Evolutionary conservation across 1,139 yeast species (phyloP).

Genomic region (Yamadazyma atmosphaerica): DNA sequence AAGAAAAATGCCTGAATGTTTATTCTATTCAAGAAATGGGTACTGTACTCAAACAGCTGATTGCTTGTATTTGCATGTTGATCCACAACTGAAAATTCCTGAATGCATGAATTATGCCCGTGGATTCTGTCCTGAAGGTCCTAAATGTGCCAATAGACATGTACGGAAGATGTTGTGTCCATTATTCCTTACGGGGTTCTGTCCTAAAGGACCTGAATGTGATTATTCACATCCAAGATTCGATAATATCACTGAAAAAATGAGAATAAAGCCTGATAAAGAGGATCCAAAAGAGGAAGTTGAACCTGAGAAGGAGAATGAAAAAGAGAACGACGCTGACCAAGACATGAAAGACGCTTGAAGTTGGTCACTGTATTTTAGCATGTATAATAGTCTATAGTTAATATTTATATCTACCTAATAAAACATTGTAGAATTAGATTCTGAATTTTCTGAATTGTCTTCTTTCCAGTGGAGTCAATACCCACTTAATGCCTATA

Average conservation of each 20-base stretch:
- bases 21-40: slow-evolving; percentile 84
- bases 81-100: slow-evolving; percentile 84
- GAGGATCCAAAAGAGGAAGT: slow-evolving; percentile 8
- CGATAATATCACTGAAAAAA: slow-evolving; percentile 46
- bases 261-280: slow-evolving; percentile 52
- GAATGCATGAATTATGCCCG: slow-evolving; percentile 79
- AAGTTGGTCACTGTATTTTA: neutral
- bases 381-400: slow-evolving; percentile 11
- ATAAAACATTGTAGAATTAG: slow-evolving; percentile 9
- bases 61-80: slow-evolving; percentile 89
- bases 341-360: neutral
- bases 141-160: slow-evolving; percentile 81
- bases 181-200: slow-evolving; percentile 85
- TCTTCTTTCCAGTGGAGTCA: slow-evolving; percentile 73
- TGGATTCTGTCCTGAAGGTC: slow-evolving; percentile 95
- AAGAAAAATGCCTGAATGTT: slow-evolving; percentile 96
- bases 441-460: slow-evolving; percentile 51
- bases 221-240: slow-evolving; percentile 61
- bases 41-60: slow-evolving; percentile 94
- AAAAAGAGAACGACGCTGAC: slow-evolving; percentile 5
- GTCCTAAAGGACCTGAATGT: slow-evolving; percentile 74
- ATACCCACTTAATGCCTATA: slow-evolving; percentile 72
- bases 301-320: slow-evolving; percentile 14
- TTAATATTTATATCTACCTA: neutral
- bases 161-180: slow-evolving; percentile 78